Evolutionary conservation across 2,329 filamentous ascomycete genomes (phyloP), one percentile per base, ranked within the genome.

Genomic region (Alternaria gansuensis): DNA sequence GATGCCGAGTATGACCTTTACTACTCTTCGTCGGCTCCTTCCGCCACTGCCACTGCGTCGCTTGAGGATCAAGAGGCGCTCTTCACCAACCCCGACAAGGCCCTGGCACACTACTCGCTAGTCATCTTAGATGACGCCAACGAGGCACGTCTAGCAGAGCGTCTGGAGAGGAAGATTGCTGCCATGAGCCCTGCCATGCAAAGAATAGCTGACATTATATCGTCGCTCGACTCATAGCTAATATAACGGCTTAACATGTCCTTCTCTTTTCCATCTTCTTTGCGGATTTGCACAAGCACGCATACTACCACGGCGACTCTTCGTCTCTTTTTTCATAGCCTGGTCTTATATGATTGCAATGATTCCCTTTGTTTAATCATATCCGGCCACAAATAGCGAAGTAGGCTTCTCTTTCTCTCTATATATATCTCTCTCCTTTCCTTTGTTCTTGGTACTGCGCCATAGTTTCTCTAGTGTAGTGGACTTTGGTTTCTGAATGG

Each of bases 1-100:
- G 85, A 90, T 63, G 84, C 85, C 0, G 82, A 84, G 48, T 88
- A 88, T 63, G 84, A 84, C 46, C 82, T 90, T 29, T 89, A 85
- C 79, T 82, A 84, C 71, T 81, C 84, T 34, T 70, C 75, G 10
- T 67, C 72, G 43, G 56, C 64, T 40, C 75, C 40, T 60, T 77
- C 62, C 57, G 78, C 60, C 74, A 81, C 63, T 76, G 83, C 85
- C 44, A 10, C 46, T 57, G 65, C 72, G 29, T 40, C 70, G 11
- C 58, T 68, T 28, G 69, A 76, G 29, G 66, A 75, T 37, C 61
- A 71, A 56, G 72, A 75, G 45, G 51, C 49, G 10, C 64, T 77
- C 11, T 79, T 82, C 55, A 79, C 90, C 59, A 80, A 84, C 60
- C 74, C 84, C 1, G 88, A 90, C 67, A 93, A 93, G 82, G 78